These are phyloP conservation scores for Epichloe festucae DNA, from an alignment of 2,329 filamentous ascomycete genomes.

Conservation along the genomic window DNA sequence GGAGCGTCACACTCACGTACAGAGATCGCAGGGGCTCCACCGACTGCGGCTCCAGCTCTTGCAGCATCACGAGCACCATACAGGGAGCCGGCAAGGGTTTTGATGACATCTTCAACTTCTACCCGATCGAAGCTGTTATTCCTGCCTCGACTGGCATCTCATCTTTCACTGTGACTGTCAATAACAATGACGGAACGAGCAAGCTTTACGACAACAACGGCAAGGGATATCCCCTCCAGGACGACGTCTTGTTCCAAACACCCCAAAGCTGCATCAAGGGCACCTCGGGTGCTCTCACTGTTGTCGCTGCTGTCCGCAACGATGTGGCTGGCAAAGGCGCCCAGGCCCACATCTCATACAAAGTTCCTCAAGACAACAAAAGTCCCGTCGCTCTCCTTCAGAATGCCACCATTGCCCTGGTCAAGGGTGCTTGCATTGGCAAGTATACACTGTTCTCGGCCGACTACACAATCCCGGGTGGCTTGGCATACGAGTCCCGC, in stretches of 20 bases:
- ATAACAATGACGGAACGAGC: conserved; percentile 31
- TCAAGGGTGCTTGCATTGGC: conserved; percentile 30
- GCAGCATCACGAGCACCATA: conserved; percentile 31
- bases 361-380: conserved; percentile 23
- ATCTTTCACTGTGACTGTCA: conserved; percentile 42
- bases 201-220: conserved; percentile 44
- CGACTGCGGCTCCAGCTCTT: conserved; percentile 28
- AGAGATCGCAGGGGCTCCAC: conserved; percentile 39
- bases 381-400: conserved; percentile 30
- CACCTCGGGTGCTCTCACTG: conserved; percentile 27
- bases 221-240: conserved; percentile 38
- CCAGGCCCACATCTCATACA: conserved; percentile 30
- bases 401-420: conserved; percentile 26
- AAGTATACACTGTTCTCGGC: conserved; percentile 35
- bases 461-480: conserved; percentile 30
- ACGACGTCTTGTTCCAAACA: conserved; percentile 40
- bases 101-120: conserved; percentile 47
- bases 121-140: conserved; percentile 36
- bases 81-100: conserved; percentile 40
- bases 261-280: conserved; percentile 43
- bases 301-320: conserved; percentile 36
- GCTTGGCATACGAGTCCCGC: conserved; percentile 29
- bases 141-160: conserved; percentile 46
- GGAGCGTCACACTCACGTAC: conserved; percentile 38
- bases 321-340: conserved; percentile 29